Evolutionary conservation across 2,329 filamentous ascomycete genomes (phyloP), one percentile per base, ranked within the genome.

Genomic region (Cercospora sojina): DNA sequence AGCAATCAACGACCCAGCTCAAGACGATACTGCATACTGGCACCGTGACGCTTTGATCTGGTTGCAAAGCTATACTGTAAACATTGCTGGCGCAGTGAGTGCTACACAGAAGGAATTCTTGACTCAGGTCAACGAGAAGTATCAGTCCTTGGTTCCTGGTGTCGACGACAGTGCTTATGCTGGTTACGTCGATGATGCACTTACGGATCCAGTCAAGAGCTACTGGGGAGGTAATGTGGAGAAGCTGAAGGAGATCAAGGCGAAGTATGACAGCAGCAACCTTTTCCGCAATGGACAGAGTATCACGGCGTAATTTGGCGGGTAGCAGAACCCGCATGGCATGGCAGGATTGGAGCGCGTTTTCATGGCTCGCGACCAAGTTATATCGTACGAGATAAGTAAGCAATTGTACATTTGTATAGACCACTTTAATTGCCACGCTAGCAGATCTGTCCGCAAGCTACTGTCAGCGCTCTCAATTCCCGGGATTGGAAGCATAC

Each of bases 211-310:
- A 29, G 70, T 70, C 9, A 69, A 74, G 59, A 67, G 65, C 29
- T 78, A 77, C 59, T 73, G 72, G 12, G 71, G 70, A n/a, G 61
- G 63, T 5, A 77, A 77, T 63, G 23, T 77, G n/a, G 47, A 65
- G 62, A 71, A 62, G 62, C 51, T 78, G 60, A 69, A 77, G 64
- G 10, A 43, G 49, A 71, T 78, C 47, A 75, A 77, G 55, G 53
- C 59, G 2, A 75, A 74, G 66, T 77, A 77, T 35, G 77, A 79
- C 57, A 70, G 72, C 2, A 62, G 66, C 2, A 69, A 67, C 29
- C 60, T 76, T 4, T 77, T 76, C 25, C 63, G 57, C 32, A 69
- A 71, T 25, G 65, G 64, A 32, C 69, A 71, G 61, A 65, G 59
- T 23, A 64, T 68, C 47, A 12, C 3, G 25, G 60, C 23, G 7